These are phyloP conservation scores for Plectranthus barbatus DNA, from an alignment of 257 asterid species.

Conservation along the genomic window DNA sequence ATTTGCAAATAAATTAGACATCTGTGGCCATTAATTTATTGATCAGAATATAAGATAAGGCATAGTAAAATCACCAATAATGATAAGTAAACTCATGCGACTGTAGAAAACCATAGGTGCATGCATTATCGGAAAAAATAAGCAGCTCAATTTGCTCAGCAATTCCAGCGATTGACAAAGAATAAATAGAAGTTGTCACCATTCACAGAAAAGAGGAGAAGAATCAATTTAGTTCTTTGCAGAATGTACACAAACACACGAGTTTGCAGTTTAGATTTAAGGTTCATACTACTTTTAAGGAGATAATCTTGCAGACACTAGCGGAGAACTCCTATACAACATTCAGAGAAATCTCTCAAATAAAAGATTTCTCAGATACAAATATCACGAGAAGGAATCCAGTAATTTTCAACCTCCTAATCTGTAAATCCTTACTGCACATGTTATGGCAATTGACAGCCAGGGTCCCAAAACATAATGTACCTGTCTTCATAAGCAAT, in stretches of 20 bases:
- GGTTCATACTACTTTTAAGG: not conserved
- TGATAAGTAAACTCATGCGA: too few species aligned
- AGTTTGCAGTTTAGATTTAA: not conserved
- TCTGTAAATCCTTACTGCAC: slow-evolving; percentile 20
- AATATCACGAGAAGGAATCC: slow-evolving; percentile 12
- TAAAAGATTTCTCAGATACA: slow-evolving; percentile 14
- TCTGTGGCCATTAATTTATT: too few species aligned
- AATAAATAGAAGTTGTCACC: not conserved
- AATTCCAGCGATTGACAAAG: too few species aligned
- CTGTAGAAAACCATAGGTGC: too few species aligned
- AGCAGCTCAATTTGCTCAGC: too few species aligned
- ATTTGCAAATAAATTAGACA: too few species aligned
- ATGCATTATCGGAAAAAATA: too few species aligned
- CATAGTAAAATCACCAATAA: too few species aligned
- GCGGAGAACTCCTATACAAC: slow-evolving; percentile 10
- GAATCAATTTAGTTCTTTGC: not conserved
- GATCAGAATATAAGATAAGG: too few species aligned
- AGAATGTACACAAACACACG: not conserved
- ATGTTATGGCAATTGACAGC: slow-evolving; percentile 14
- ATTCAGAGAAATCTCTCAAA: slow-evolving; percentile 9
- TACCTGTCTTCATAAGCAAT: slow-evolving; percentile 15
- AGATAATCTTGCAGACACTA: not conserved
- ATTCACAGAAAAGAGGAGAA: too few species aligned
- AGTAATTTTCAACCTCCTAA: slow-evolving; percentile 19
- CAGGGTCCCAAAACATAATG: slow-evolving; percentile 1